Conservation (phyloP, 169 alveolate genomes). For the Toxoplasma gondii region DNA sequence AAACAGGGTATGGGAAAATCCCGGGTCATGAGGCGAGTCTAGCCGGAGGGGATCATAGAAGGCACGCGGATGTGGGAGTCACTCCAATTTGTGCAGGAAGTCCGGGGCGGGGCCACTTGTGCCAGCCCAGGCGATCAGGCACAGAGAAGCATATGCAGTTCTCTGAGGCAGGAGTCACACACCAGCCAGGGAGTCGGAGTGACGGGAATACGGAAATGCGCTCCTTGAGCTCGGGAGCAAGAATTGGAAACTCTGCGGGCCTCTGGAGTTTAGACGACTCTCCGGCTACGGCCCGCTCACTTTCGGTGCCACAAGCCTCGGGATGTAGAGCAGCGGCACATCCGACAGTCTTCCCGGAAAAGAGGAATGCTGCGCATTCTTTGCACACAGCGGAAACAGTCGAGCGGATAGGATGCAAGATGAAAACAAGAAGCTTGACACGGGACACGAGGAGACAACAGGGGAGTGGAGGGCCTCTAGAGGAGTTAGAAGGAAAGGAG, state of each 20-base stretch:
- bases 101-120: too few relatives aligned
- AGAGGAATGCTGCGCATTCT: not conserved
- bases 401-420: too few relatives aligned
- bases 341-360: not conserved
- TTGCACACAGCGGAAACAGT: too few relatives aligned
- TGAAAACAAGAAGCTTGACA: too few relatives aligned
- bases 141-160: too few relatives aligned
- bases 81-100: too few relatives aligned
- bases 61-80: not conserved
- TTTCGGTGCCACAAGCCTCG: not conserved
- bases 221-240: not conserved
- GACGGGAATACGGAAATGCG: not conserved
- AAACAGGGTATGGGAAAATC: not conserved
- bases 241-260: not conserved
- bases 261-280: not conserved
- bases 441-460: too few relatives aligned
- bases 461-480: not conserved
- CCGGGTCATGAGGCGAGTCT: not conserved
- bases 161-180: too few relatives aligned
- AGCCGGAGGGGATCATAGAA: not conserved
- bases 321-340: not conserved
- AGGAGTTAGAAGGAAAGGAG: not conserved
- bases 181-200: not conserved
- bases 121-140: too few relatives aligned
- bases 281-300: not conserved